Base-by-base conservation (phyloP, 768 basidiomycete species). In the Rhodotorula diobovata region DNA sequence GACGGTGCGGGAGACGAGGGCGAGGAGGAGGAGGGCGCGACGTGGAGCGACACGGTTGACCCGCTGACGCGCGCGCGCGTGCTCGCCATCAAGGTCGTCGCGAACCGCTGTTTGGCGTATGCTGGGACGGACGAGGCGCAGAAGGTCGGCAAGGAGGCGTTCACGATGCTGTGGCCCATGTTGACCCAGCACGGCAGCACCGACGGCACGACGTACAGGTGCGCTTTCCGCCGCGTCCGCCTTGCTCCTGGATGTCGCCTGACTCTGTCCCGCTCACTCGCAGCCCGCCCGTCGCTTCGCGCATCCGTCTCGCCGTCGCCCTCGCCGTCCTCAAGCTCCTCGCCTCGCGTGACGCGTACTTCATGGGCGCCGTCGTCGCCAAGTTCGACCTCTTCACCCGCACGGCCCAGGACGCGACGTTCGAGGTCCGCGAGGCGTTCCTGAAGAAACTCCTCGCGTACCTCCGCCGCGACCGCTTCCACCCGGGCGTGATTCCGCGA, bases 221-320 rank as follows among this genome's bases (percentile, higher is more conserved):
- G 66, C 50, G 34, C 32, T 12, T 53, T 8, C 9, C 46, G 2
- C 46, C 18, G 20, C 14, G 5, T n/a, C n/a, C n/a, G n/a, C n/a
- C n/a, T n/a, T n/a, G n/a, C n/a, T n/a, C n/a, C n/a, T n/a, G n/a
- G 10, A 34, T 32, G 0, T 16, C 28, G 8, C n/a, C 25, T 28
- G n/a, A 34, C 53, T 78, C 75, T 57, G 66, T 62, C 28, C 39
- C 32, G 48, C 10, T 30, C 88, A 73, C 83, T 84, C 6, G 84
- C 84, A 80, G 80, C 53, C 76, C 75, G 4, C 63, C 71, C 35
- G 85, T 87, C 46, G 87, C 87, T 78, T 86, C 90, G 8, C 87
- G 92, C 28, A 83, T 98, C 81, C 86, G 95, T 41, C 81, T 97
- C 15, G 88, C 90, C 77, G 91, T 93, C 10, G 89, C 89, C 0